Evolutionary conservation across 1,284 basidiomycete species (phyloP).

Genomic region (Sporisorium graminicola): DNA sequence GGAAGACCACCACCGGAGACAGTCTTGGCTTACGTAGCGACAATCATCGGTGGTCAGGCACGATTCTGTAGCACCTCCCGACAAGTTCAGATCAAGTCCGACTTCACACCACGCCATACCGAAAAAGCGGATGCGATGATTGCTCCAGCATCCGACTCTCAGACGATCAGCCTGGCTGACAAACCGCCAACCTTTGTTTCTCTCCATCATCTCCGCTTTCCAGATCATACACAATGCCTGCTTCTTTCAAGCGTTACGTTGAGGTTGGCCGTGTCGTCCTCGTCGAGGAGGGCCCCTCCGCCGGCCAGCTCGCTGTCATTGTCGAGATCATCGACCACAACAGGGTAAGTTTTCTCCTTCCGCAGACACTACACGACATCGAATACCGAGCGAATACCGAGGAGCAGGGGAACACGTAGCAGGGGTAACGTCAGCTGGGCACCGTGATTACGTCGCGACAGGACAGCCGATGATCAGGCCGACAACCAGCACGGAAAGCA

Average conservation of each 20-base stretch:
- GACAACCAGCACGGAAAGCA: no score
- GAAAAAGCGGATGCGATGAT: conserved; percentile 5
- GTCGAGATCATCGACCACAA: conserved; percentile 99
- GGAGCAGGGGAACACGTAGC: neutral
- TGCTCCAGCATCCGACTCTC: neutral
- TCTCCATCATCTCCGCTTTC: neutral
- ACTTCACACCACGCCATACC: neutral
- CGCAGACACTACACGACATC: neutral
- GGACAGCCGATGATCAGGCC: no score
- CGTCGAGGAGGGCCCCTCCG: conserved; percentile 86
- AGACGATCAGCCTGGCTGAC: conserved; percentile 19
- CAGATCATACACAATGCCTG: conserved; percentile 59
- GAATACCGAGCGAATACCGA: conserved; percentile 2
- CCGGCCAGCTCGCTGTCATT: conserved; percentile 93
- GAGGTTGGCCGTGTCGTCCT: conserved; percentile 99
- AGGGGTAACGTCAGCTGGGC: no score
- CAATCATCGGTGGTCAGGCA: neutral
- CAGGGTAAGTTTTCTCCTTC: conserved; percentile 76
- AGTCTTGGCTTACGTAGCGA: neutral
- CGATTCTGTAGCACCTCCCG: neutral
- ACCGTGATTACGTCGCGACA: no score
- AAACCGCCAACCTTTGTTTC: conserved; percentile 2
- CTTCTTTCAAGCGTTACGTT: conserved; percentile 90
- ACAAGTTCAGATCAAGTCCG: neutral
- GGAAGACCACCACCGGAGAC: no score